Conservation (phyloP, 1,139 yeast species). For the Zygosaccharomyces sapae region DNA sequence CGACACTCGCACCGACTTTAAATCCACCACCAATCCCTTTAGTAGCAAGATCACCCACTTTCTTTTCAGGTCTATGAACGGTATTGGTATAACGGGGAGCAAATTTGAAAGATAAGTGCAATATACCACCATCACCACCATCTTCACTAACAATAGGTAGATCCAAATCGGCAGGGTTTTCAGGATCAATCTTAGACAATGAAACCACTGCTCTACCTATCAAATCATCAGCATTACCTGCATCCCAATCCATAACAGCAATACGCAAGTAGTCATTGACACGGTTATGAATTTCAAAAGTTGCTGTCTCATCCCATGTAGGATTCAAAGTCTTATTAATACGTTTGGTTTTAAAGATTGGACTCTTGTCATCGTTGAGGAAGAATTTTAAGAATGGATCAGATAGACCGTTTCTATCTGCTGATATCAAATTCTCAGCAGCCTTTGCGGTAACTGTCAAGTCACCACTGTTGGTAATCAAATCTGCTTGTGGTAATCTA, state of each 20-base stretch:
- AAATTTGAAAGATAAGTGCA: conserved; percentile 58
- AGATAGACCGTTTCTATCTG: conserved; percentile 86
- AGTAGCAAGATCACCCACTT: conserved; percentile 38
- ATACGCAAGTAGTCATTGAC: conserved; percentile 56
- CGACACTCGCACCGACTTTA: conserved; percentile 40
- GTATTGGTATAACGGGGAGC: conserved; percentile 60
- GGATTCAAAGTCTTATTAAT: conserved; percentile 86
- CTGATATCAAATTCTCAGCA: conserved; percentile 72
- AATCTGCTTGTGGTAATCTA: conserved; percentile 68
- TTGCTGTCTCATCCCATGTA: conserved; percentile 65
- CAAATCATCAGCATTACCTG: conserved; percentile 80
- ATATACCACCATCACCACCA: conserved; percentile 61
- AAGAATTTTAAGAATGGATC: conserved; percentile 80
- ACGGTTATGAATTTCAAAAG: conserved; percentile 52
- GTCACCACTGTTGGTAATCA: conserved; percentile 71
- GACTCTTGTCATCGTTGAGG: conserved; percentile 55
- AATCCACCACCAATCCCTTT: conserved; percentile 41
- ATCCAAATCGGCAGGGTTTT: conserved; percentile 48
- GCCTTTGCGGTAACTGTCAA: conserved; percentile 57
- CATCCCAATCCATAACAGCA: conserved; percentile 82
- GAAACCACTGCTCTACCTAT: conserved; percentile 63
- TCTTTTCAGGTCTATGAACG: conserved; percentile 35
- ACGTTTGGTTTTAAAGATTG: conserved; percentile 67
- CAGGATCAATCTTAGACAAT: conserved; percentile 58
- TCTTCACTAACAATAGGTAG: conserved; percentile 47